These are phyloP conservation scores for Setomelanomma holmii DNA, from an alignment of 2,329 filamentous ascomycete species.

Conservation along the genomic window DNA sequence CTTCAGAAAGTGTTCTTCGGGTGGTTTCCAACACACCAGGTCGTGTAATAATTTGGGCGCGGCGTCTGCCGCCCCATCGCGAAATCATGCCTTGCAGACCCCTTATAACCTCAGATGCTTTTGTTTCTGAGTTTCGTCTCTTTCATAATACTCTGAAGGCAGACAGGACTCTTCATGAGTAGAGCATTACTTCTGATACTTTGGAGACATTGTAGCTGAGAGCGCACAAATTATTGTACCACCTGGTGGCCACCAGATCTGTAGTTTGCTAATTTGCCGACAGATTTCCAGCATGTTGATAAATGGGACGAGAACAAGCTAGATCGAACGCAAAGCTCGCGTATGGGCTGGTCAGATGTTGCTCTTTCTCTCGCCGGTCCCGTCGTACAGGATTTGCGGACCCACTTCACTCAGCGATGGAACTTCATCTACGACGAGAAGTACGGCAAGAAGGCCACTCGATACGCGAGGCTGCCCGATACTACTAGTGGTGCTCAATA, in stretches of 20 bases:
- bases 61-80: too few relatives aligned
- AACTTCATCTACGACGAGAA: constrained; percentile 90
- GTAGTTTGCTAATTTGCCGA: too few relatives aligned
- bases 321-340: constrained; percentile 76
- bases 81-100: too few relatives aligned
- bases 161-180: too few relatives aligned
- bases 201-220: too few relatives aligned
- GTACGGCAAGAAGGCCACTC: constrained; percentile 66
- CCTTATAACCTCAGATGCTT: too few relatives aligned
- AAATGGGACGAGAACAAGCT: constrained; percentile 88
- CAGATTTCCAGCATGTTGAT: constrained; percentile 74
- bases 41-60: background rate
- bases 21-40: background rate
- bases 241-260: too few relatives aligned
- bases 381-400: constrained; percentile 75
- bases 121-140: too few relatives aligned
- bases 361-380: constrained; percentile 77
- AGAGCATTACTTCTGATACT: too few relatives aligned
- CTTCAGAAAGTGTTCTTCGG: too few relatives aligned
- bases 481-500: constrained; percentile 42
- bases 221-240: too few relatives aligned
- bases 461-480: constrained; percentile 53
- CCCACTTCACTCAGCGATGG: constrained; percentile 87
- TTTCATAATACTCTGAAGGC: too few relatives aligned
- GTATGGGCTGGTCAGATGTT: constrained; percentile 95